These are phyloP conservation scores for Nitzschia inconspicua DNA, from an alignment of 108 stramenopile species.

Conservation along the genomic window DNA sequence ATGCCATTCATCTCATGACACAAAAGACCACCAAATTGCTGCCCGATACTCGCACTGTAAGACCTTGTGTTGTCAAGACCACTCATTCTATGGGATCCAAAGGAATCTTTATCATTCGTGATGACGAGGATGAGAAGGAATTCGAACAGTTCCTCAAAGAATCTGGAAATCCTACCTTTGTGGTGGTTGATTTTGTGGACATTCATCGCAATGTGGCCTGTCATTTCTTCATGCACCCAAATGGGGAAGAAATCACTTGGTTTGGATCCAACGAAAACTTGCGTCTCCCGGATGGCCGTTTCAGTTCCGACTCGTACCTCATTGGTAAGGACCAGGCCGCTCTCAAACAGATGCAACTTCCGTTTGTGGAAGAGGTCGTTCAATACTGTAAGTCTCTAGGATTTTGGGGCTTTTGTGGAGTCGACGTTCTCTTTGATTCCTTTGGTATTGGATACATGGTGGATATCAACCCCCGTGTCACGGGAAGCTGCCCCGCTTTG, in stretches of 20 bases:
- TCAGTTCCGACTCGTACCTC: slow-evolving; percentile 27
- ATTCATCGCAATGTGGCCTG: slow-evolving; percentile 34
- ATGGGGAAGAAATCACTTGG: slow-evolving; percentile 23
- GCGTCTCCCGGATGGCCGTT: slow-evolving; percentile 21
- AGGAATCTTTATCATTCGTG: slow-evolving; percentile 35
- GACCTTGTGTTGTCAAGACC: slow-evolving; percentile 38
- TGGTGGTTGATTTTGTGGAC: slow-evolving; percentile 31
- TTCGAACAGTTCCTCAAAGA: slow-evolving; percentile 25
- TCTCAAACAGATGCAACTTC: slow-evolving; percentile 34
- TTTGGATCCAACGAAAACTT: slow-evolving; percentile 37
- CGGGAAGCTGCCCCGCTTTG: slow-evolving; percentile 33
- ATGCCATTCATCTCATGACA: slow-evolving; percentile 33
- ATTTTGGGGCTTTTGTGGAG: slow-evolving; percentile 42
- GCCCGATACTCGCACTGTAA: slow-evolving; percentile 22
- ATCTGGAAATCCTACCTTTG: slow-evolving; percentile 32
- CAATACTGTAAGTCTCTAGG: slow-evolving; percentile 25
- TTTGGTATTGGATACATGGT: slow-evolving; percentile 28
- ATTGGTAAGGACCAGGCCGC: slow-evolving; percentile 16
- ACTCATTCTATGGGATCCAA: slow-evolving; percentile 37
- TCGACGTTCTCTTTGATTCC: slow-evolving; percentile 38
- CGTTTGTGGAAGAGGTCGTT: slow-evolving; percentile 37
- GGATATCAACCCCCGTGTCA: slow-evolving; percentile 43
- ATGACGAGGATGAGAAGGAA: slow-evolving; percentile 31
- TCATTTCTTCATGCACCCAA: slow-evolving; percentile 38
- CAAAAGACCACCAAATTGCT: slow-evolving; percentile 34